Evolutionary conservation across 23 red algal species (phyloP).

Genomic region (Agarophyton chilense): DNA sequence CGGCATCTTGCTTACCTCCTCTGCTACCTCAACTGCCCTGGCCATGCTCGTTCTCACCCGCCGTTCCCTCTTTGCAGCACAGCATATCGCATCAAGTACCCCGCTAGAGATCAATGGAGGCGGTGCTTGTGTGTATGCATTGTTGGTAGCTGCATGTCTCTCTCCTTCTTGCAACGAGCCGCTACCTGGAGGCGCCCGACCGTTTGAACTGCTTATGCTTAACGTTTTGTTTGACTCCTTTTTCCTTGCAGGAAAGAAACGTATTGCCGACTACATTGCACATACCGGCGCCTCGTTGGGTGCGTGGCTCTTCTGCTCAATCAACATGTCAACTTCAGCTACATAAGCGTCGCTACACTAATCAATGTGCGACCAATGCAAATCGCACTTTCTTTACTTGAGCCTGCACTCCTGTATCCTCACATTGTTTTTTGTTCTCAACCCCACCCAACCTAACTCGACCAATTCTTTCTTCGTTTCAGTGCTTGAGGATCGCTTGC

Average conservation of each 20-base stretch:
- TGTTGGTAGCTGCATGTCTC: constrained; percentile 62
- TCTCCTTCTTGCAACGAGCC: constrained; percentile 36
- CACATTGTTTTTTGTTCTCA: background rate
- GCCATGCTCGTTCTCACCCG: constrained; percentile 60
- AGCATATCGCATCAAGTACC: background rate
- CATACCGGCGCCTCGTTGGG: constrained; percentile 70
- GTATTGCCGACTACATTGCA: constrained; percentile 73
- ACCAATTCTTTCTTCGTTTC: background rate
- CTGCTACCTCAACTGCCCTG: constrained; percentile 55
- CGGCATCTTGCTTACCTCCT: constrained; percentile 60
- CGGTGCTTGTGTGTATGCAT: constrained; percentile 57
- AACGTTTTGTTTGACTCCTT: constrained; percentile 74
- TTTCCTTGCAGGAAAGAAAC: constrained; percentile 65
- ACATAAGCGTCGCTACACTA: background rate
- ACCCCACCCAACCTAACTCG: background rate
- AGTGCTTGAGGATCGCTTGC: background rate
- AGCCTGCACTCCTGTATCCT: background rate
- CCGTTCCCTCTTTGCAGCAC: constrained; percentile 38
- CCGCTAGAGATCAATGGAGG: constrained; percentile 74
- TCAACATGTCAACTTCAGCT: constrained; percentile 37
- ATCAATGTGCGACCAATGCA: background rate
- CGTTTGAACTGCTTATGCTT: constrained; percentile 77
- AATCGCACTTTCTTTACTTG: background rate
- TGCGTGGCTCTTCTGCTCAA: constrained; percentile 66
- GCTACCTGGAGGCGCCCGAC: constrained; percentile 55